Evolutionary conservation across 2,329 filamentous ascomycete species (phyloP).

Genomic region (Hypoxylon sp.): DNA sequence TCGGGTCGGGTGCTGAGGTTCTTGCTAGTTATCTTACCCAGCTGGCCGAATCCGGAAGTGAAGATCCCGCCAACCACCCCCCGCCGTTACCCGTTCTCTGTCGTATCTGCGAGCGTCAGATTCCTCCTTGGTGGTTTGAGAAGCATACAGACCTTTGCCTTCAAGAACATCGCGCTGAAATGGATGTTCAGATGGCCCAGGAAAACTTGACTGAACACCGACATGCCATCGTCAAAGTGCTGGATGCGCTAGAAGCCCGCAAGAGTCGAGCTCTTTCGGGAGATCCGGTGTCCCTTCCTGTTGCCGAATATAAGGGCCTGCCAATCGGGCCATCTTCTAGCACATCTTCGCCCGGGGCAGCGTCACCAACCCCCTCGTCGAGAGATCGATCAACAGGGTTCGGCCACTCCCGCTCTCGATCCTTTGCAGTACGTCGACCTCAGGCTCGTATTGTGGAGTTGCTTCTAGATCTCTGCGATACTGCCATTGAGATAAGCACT

Average conservation of each 20-base stretch:
- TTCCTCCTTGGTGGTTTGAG: conserved; percentile 99
- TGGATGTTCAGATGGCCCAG: conserved; percentile 97
- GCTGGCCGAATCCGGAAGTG: conserved; percentile 85
- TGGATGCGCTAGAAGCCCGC: conserved; percentile 90
- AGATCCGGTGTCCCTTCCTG: conserved; percentile 66
- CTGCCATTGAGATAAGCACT: conserved; percentile 92
- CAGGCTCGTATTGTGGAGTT: conserved; percentile 95
- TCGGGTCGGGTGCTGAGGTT: conserved; percentile 95
- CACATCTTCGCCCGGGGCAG: conserved; percentile 79
- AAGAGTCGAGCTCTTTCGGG: conserved; percentile 74
- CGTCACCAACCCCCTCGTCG: conserved; percentile 79
- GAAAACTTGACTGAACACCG: conserved; percentile 93
- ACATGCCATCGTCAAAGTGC: conserved; percentile 92
- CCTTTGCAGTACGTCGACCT: conserved; percentile 91
- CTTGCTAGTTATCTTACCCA: conserved; percentile 93
- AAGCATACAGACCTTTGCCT: conserved; percentile 97
- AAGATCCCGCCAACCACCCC: conserved; percentile 81
- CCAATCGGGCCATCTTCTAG: conserved; percentile 83
- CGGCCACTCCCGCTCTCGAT: conserved; percentile 85
- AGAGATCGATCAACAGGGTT: conserved; percentile 81
- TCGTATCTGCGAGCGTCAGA: conserved; percentile 96
- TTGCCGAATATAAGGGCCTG: conserved; percentile 89
- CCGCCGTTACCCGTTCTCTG: conserved; percentile 90
- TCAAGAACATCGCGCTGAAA: conserved; percentile 95
- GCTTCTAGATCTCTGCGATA: conserved; percentile 94